Evolutionary conservation across 345 rosid genomes (phyloP).

Genomic region (Hirschfeldia incana): DNA sequence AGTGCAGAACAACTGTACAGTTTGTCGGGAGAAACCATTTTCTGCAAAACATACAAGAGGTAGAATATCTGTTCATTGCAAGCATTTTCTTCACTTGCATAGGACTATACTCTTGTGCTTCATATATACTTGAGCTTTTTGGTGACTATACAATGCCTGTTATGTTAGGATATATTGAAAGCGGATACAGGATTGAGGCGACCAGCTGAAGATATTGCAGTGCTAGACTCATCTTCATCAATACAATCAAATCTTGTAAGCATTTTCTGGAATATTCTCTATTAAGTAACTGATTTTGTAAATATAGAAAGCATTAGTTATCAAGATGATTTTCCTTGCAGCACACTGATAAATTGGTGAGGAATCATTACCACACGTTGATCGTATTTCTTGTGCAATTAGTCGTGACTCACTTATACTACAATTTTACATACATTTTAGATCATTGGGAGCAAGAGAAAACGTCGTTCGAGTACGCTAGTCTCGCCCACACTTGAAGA

Average conservation of each 20-base stretch:
- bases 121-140: conserved; percentile 16
- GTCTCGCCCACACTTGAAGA: conserved; percentile 40
- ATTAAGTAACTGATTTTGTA: background rate
- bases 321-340: background rate
- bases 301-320: background rate
- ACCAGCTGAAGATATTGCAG: conserved; percentile 68
- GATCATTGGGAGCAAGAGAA: conserved; percentile 66
- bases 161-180: conserved; percentile 62
- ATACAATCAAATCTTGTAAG: conserved; percentile 82
- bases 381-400: background rate
- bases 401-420: background rate
- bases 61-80: conserved; percentile 25
- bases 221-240: conserved; percentile 64
- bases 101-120: conserved; percentile 9
- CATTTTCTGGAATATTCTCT: conserved; percentile 10
- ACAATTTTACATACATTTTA: conserved; percentile 35
- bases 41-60: conserved; percentile 78
- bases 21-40: conserved; percentile 87
- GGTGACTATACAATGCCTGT: conserved; percentile 20
- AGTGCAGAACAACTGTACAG: conserved; percentile 82
- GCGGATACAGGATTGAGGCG: conserved; percentile 68
- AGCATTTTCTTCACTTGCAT: conserved; percentile 14
- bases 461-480: conserved; percentile 43
- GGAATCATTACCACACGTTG: background rate
- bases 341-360: conserved; percentile 10